A percentile compares a stretch with the other conserved stretches of the same genome.
Evolutionary conservation across 176 grass and related monocot genomes (phyloP).

Genomic region (Thinopyrum elongatum): DNA sequence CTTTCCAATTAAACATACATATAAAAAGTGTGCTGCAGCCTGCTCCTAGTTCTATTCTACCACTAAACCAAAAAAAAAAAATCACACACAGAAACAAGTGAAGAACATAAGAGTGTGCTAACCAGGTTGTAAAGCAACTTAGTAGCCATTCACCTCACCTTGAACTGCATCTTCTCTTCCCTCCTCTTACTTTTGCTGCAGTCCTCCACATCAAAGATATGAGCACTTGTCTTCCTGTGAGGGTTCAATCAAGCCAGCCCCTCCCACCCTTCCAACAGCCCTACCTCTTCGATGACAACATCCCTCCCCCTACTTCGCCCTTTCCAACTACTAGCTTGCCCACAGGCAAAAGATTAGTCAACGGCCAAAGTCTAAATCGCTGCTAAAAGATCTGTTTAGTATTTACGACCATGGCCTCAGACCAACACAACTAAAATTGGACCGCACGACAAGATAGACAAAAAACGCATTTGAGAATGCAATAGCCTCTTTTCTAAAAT

Average conservation of each 20-base stretch:
- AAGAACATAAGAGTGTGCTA: neutral
- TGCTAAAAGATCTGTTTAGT: neutral
- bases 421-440: neutral
- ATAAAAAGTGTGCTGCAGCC: no score
- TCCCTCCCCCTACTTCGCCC: no score
- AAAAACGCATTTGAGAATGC: neutral
- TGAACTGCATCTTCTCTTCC: neutral
- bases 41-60: neutral
- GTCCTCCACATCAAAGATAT: neutral
- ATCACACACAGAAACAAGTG: neutral
- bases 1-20: no score
- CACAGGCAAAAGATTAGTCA: neutral
- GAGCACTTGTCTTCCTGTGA: neutral
- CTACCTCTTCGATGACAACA: neutral
- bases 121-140: neutral
- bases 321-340: neutral
- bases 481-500: neutral
- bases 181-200: neutral
- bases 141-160: neutral
- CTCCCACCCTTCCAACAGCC: neutral
- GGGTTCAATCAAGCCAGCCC: neutral
- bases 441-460: neutral
- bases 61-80: neutral
- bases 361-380: neutral
- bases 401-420: neutral